Base-by-base conservation (phyloP, 2,329 filamentous ascomycete species). In the Ceratocystis colombiana region DNA sequence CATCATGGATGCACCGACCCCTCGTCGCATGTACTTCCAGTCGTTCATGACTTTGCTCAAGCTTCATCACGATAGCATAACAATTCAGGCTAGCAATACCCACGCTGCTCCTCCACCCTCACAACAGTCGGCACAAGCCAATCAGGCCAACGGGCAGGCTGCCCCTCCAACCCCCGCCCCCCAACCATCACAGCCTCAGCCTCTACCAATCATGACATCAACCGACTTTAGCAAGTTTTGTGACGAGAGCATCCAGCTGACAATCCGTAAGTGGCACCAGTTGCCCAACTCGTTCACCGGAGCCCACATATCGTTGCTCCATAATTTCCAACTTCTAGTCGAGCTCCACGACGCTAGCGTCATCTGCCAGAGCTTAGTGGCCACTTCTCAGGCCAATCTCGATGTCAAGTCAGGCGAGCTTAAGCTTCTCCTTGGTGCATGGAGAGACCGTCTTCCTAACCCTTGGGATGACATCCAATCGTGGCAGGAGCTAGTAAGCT, bases 381-480 rank as follows among this genome's bases (percentile, higher is more conserved):
- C 86, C 71, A 99, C 94, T 1, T 96, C 85, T 67, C 84, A 88
- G 70, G 78, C 79, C 12, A 99, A 99, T 73, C 79, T 99, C 62
- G 95, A 99, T 72, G 85, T 87, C 69, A 99, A 99, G 76, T 96
- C 92, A 22, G 89, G 92, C 67, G 95, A 99, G 77, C 82, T 99
- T 1, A 99, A 99, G 77, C 78, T 99, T 64, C 84, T 97, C 2
- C 82, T 99, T 4, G 90, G 90, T 65, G 94, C 93, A 6, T 99
- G 94, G 94, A 86, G 94, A 67, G 94, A 99, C 74, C 85, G 94
- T 62, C 79, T 99, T 64, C 94, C 94, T 1, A 99, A 99, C 73
- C 88, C 96, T 2, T 99, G 94, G 94, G 94, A 99, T 74, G 94
- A 99, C 74, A 99, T 99, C 75, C 96, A 95, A 70, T 90, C 94